These are phyloP conservation scores for Trebouxia sp. DNA, from an alignment of 139 green algal genomes.

Conservation along the genomic window DNA sequence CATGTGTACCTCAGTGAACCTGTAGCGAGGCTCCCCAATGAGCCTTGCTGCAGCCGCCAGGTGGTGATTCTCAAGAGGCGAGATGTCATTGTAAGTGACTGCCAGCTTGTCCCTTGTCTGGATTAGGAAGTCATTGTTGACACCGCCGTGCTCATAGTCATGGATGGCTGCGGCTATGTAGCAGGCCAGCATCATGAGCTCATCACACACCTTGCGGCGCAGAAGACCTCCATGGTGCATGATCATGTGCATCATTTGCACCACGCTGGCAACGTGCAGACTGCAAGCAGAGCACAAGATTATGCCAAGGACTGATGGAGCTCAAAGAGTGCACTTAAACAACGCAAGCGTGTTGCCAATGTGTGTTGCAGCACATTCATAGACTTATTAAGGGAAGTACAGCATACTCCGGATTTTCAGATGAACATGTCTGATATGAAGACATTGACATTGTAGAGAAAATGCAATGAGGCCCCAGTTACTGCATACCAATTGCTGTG, in stretches of 20 bases:
- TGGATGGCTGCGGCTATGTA: slow-evolving; percentile 64
- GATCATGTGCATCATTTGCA: slow-evolving; percentile 62
- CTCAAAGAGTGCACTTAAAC: no score
- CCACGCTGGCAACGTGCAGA: slow-evolving; percentile 61
- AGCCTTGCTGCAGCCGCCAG: slow-evolving; percentile 54
- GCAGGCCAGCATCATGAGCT: slow-evolving; percentile 45
- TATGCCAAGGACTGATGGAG: no score
- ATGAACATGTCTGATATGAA: no score
- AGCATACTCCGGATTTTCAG: no score
- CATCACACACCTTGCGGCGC: slow-evolving; percentile 32
- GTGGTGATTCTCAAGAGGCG: slow-evolving; percentile 70
- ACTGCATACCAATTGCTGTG: no score
- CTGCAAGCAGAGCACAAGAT: slow-evolving; percentile 19
- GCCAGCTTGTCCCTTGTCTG: slow-evolving; percentile 46
- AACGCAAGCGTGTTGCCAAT: no score
- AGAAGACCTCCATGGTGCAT: slow-evolving; percentile 52
- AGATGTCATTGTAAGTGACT: slow-evolving; percentile 70
- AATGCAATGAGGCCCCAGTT: no score
- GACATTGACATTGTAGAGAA: no score
- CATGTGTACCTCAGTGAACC: slow-evolving; percentile 50
- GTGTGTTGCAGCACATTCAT: no score
- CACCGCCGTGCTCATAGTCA: slow-evolving; percentile 67
- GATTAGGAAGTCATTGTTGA: slow-evolving; percentile 74
- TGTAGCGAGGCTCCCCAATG: slow-evolving; percentile 51
- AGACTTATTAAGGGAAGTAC: no score